phyloP scores from a whole-genome alignment of 1,139 yeast genomes.

The Meyerozyma athensensis region DNA sequence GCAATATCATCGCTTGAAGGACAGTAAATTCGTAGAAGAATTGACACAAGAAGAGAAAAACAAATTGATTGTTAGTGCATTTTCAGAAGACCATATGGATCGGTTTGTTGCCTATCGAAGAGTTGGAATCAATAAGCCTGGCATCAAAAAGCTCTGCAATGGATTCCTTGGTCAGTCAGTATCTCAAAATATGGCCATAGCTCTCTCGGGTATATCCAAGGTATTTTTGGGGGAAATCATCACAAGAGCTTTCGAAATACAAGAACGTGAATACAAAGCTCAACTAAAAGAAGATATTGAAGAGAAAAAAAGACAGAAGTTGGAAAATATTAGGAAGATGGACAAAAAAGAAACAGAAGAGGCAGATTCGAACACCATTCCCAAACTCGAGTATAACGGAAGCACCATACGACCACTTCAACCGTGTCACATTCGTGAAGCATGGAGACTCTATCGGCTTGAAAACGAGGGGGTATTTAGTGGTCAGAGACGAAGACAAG shows the following conservation, averaged over 20 bases:
- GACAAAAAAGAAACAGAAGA: constrained; percentile 25
- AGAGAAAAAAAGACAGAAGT: constrained; percentile 30
- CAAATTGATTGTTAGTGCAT: constrained; percentile 63
- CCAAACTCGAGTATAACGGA: constrained; percentile 30
- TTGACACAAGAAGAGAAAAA: constrained; percentile 49
- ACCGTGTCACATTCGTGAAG: constrained; percentile 85
- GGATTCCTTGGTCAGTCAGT: constrained; percentile 76
- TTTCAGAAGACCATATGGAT: constrained; percentile 80
- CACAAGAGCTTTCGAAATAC: constrained; percentile 72
- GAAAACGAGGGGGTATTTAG: constrained; percentile 66
- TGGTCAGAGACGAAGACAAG: constrained; percentile 67
- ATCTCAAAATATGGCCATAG: constrained; percentile 78
- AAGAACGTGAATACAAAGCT: constrained; percentile 49
- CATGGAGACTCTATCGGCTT: constrained; percentile 69
- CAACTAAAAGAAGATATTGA: constrained; percentile 34
- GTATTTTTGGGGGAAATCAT: constrained; percentile 85
- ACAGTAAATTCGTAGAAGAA: constrained; percentile 18
- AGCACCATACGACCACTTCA: constrained; percentile 57
- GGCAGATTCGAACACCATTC: constrained; percentile 23
- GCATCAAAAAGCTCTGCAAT: constrained; percentile 77
- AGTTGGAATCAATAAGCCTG: constrained; percentile 72
- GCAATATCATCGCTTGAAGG: constrained; percentile 25
- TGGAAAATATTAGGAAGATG: constrained; percentile 23
- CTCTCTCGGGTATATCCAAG: constrained; percentile 83
- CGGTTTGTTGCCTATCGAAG: constrained; percentile 85